Evolutionary conservation across 169 alveolate species (phyloP).

Genomic region (Cryptosporidium viatorum): DNA sequence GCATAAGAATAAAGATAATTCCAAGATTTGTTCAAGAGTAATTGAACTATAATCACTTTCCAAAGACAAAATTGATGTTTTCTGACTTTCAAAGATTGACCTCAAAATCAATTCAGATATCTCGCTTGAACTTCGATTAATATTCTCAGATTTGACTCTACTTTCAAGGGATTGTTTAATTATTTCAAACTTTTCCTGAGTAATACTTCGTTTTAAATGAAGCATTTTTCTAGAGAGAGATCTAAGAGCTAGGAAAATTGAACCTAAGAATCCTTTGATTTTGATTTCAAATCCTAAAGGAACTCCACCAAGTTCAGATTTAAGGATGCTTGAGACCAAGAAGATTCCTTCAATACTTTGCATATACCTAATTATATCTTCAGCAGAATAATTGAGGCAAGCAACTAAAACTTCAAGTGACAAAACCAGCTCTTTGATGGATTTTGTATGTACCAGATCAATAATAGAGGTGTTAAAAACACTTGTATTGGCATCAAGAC

Average conservation of each 20-base stretch:
- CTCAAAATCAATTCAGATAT: background rate
- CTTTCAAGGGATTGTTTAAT: background rate
- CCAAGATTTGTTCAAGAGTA: conserved; percentile 17
- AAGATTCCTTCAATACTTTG: conserved; percentile 2
- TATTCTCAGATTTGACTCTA: background rate
- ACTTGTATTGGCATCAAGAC: background rate
- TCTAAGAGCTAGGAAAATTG: conserved; percentile 7
- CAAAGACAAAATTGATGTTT: background rate
- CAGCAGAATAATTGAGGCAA: conserved; percentile 1
- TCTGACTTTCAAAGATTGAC: conserved; percentile 8
- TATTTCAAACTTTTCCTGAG: background rate
- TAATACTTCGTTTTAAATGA: background rate
- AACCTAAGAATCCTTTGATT: conserved; percentile 29
- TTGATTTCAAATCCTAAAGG: conserved; percentile 43
- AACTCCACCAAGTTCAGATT: conserved; percentile 18
- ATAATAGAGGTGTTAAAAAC: background rate
- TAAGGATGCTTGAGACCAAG: conserved; percentile 9
- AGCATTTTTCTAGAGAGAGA: background rate
- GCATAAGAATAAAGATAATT: background rate
- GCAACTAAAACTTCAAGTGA: conserved; percentile 28
- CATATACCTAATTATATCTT: conserved; percentile 6
- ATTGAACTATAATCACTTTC: conserved; percentile 4
- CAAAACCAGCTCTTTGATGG: background rate
- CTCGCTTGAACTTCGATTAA: background rate
- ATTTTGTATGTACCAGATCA: background rate